Evolutionary conservation across 352 stramenopile species (phyloP).

Genomic region (Globisporangium takayamanum): DNA sequence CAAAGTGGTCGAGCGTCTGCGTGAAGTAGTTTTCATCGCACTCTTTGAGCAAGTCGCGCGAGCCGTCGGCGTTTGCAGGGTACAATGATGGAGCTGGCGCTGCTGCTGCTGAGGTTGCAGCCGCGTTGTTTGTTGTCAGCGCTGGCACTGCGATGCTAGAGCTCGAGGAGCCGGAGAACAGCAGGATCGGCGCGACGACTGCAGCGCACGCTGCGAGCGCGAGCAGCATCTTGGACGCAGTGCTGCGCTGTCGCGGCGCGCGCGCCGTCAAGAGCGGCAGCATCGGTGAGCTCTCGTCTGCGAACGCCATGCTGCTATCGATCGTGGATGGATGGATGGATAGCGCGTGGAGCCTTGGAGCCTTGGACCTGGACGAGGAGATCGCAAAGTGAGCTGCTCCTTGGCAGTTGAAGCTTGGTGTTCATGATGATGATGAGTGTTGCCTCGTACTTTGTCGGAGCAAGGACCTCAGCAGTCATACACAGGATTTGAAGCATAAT

Average conservation of each 20-base stretch:
- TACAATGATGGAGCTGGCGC: slow-evolving; percentile 8
- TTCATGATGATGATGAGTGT: too few species aligned
- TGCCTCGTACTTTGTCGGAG: too few species aligned
- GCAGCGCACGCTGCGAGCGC: slow-evolving; percentile 20
- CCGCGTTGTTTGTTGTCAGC: not conserved
- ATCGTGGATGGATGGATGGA: not conserved
- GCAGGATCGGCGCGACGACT: slow-evolving; percentile 23
- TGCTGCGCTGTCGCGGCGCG: slow-evolving; percentile 4
- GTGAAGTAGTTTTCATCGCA: slow-evolving; percentile 71
- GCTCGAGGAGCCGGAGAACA: slow-evolving; percentile 18
- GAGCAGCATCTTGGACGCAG: slow-evolving; percentile 20
- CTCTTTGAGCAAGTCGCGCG: slow-evolving; percentile 38
- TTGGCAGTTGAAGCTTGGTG: too few species aligned
- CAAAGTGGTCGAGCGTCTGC: slow-evolving; percentile 76
- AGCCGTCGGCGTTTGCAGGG: slow-evolving; percentile 31
- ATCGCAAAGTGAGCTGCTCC: not conserved
- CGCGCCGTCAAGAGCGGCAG: slow-evolving; percentile 11
- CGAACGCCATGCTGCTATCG: not conserved
- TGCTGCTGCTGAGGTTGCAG: not conserved
- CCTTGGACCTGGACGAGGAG: not conserved
- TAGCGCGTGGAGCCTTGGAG: not conserved
- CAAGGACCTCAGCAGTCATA: too few species aligned
- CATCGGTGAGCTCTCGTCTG: slow-evolving; percentile 24
- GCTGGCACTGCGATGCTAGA: not conserved
- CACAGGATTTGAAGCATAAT: too few species aligned